phyloP scores from a whole-genome alignment of 805 yeast genomes.

The Suhomyces kilbournensis region DNA sequence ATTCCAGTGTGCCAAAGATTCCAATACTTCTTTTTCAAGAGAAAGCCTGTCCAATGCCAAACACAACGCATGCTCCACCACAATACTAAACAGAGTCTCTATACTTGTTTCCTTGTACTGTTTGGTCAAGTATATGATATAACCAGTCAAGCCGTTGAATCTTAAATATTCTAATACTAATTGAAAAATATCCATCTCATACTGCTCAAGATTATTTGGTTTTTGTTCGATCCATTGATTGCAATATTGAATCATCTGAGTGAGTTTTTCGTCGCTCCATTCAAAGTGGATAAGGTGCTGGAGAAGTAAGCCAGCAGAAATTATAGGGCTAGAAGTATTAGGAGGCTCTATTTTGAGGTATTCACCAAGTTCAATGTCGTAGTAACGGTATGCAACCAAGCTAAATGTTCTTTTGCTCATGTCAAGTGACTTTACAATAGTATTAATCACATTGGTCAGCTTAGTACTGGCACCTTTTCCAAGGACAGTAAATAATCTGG shows the following conservation, averaged over 20 bases:
- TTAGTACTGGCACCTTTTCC: slow-evolving; percentile 17
- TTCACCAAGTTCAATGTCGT: slow-evolving; percentile 13
- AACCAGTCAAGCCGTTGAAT: slow-evolving; percentile 26
- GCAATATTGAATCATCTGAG: slow-evolving; percentile 5
- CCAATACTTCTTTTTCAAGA: slow-evolving; percentile 11
- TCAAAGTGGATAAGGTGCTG: slow-evolving; percentile 18
- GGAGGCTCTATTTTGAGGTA: not conserved
- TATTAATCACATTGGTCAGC: slow-evolving; percentile 16
- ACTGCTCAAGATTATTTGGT: slow-evolving; percentile 3
- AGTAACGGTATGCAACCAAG: slow-evolving; percentile 18
- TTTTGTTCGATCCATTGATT: slow-evolving; percentile 11
- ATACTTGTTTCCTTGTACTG: slow-evolving; percentile 12
- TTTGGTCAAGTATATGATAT: slow-evolving; percentile 17
- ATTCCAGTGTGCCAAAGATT: slow-evolving; percentile 15
- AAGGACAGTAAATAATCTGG: slow-evolving; percentile 1
- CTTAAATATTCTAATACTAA: slow-evolving; percentile 20
- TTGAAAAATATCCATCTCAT: slow-evolving; percentile 30
- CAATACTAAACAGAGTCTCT: slow-evolving; percentile 1
- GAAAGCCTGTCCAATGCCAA: slow-evolving; percentile 5
- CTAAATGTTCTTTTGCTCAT: slow-evolving; percentile 12
- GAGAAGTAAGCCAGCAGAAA: slow-evolving; percentile 18
- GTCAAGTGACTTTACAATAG: slow-evolving; percentile 12
- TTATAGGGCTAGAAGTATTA: not conserved
- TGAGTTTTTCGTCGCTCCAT: slow-evolving; percentile 18
- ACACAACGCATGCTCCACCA: slow-evolving; percentile 13